Evolutionary conservation across 306 rosid genomes (phyloP), one percentile per base, ranked within the genome.

Genomic region (Quercus rubra): DNA sequence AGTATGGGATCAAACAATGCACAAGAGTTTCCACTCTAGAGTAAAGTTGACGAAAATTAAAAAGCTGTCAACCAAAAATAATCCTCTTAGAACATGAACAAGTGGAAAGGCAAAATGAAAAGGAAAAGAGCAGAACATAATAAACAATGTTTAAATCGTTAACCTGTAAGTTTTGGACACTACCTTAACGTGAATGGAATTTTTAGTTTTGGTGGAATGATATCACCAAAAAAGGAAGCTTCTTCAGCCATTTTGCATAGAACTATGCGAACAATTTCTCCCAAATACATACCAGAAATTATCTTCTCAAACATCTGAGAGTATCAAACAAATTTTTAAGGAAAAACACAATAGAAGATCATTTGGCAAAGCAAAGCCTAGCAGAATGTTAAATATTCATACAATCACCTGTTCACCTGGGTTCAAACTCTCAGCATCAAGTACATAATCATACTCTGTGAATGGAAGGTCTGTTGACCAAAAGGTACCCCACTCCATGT

Each of bases 401-500:
- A 79, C 64, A 41, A 62, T 66, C 84, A 96, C 99, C 91, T 96
- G 99, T 84, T 96, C 98, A 75, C 99, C 98, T 10, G 99, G 96
- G 88, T 96, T 96, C 80, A 96, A 87, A 85, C 96, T 91, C 75
- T 87, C 99, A 15, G 9, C 76, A 75, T 96, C 99, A 52, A 96
- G 83, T 73, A 86, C 88, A 5, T 77, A 87, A 87, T 96, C 99
- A 74, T 91, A 91, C 75, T 93, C 97, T 70, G 99, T 89, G 23
- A 89, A 77, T 55, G 99, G 98, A 83, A 96, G 97, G 85, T 96
- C 87, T 7, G 96, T 88, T 58, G 98, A 96, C 76, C 87, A 78
- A 73, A 93, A 96, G 86, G 85, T 93, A 83, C 99, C 99, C 99
- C 99, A 96, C 87, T 96, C 99, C 96, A 90, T 96, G 90, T 96